Evolutionary conservation across 768 basidiomycete species (phyloP).

Genomic region (Phaeotremella skinneri): DNA sequence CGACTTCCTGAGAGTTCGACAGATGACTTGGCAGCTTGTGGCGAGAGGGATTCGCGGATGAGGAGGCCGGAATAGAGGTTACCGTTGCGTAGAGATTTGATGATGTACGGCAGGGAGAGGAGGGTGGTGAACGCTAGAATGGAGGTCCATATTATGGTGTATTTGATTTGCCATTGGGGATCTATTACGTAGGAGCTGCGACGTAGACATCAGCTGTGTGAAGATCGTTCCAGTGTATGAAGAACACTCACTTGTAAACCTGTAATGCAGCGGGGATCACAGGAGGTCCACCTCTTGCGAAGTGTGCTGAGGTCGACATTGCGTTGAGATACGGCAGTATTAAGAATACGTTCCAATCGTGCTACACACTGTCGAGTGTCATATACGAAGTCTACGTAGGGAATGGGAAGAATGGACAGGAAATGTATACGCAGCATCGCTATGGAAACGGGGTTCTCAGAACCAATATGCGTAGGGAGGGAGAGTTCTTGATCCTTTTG

Average conservation of each 20-base stretch:
- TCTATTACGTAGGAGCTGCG: conserved; percentile 39
- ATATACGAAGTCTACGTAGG: too few species aligned
- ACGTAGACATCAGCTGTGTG: not conserved
- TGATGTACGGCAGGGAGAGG: conserved; percentile 30
- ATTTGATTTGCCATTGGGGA: conserved; percentile 40
- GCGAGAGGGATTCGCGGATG: conserved; percentile 17
- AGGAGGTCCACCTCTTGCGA: conserved; percentile 5
- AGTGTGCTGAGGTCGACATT: too few species aligned
- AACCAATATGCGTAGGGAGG: too few species aligned
- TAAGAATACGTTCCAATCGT: not conserved
- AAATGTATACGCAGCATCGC: too few species aligned
- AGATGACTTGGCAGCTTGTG: not conserved
- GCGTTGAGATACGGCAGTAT: not conserved
- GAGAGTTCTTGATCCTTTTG: too few species aligned
- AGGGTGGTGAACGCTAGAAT: conserved; percentile 31
- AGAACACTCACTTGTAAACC: conserved; percentile 23
- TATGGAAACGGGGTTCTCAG: too few species aligned
- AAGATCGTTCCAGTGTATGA: too few species aligned
- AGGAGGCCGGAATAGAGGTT: conserved; percentile 20
- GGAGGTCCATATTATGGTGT: conserved; percentile 44
- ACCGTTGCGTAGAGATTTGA: conserved; percentile 14
- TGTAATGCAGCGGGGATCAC: conserved; percentile 21
- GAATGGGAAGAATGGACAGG: too few species aligned
- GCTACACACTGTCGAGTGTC: too few species aligned
- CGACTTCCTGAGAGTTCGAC: not conserved